Conservation (phyloP, 2,329 filamentous ascomycete genomes). For the Aspergillus novoparasiticus region DNA sequence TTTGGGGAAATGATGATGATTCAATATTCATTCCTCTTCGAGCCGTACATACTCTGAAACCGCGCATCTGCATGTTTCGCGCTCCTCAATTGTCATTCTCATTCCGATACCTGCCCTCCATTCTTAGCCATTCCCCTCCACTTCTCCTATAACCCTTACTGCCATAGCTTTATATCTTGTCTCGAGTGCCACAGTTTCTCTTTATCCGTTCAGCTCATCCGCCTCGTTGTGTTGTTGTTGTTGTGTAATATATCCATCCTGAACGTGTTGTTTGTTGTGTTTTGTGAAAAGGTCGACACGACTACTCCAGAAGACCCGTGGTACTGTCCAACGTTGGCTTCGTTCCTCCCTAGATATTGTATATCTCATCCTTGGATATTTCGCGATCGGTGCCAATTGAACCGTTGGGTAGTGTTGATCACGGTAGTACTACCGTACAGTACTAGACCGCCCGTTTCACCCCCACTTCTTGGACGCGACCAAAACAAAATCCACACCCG, state of each 20-base stretch:
- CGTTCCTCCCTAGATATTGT: conserved; percentile 9
- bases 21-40: neutral
- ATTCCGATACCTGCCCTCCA: conserved; percentile 3
- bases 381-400: neutral
- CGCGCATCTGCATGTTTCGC: conserved; percentile 1
- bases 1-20: neutral
- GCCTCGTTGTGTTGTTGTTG: conserved; percentile 3
- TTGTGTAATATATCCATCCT: conserved; percentile 1
- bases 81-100: neutral
- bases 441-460: conserved; percentile 21
- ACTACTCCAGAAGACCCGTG: neutral
- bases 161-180: conserved; percentile 7
- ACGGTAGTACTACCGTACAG: neutral
- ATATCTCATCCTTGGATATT: neutral
- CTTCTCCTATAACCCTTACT: neutral
- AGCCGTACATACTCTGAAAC: neutral
- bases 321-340: neutral
- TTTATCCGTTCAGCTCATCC: conserved; percentile 2
- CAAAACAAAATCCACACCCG: conserved; percentile 23
- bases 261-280: neutral
- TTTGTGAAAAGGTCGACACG: neutral
- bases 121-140: conserved; percentile 1
- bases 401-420: conserved; percentile 8
- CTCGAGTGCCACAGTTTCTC: neutral
- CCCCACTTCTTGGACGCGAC: conserved; percentile 28